Evolutionary conservation across 768 basidiomycete species (phyloP), one percentile per base, ranked within the genome.

Genomic region (Tylopilus plumbeoviolaceoides): DNA sequence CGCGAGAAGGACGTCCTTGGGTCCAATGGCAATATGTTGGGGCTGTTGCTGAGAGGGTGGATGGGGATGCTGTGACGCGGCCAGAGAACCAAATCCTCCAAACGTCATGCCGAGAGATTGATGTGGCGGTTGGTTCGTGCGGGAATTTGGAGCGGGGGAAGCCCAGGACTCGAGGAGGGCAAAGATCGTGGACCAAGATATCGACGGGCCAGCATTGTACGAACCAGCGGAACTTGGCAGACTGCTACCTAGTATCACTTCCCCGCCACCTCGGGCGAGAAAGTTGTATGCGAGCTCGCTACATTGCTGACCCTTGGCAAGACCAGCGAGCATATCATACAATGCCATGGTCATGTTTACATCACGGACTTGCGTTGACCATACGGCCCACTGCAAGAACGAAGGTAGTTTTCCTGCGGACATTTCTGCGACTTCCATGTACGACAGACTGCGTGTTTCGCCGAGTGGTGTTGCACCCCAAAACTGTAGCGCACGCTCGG

Each of bases 251-350:
- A 83, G 77, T 39, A 89, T 68, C 5, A 85, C 78, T 57, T 89
- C 88, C 1, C 81, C 82, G 2, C 82, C 81, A n/a, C 85, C 87
- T 35, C 85, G 75, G 15, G 84, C 85, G 66, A 97, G 79, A 68
- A 95, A 94, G 67, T 94, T 93, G 73, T 91, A 91, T 0, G 90
- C 87, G 11, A 90, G 75, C 62, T 91, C 88, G 59, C 90, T 91
- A 61, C 89, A 90, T 59, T 87, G 85, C 53, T 87, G 85, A 0
- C 93, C 93, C 47, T 87, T 86, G 3, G 91, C 80, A 25, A 95
- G 75, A 20, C 94, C 91, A 8, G 81, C 76, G 28, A 97, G 73
- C 94, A 95, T 95, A 60, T 95, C 89, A 64, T 91, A 93, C 47
- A 93, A 69, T 0, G 90, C 89, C 59, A 83, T 84, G 38, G 85